phyloP scores from a whole-genome alignment of 1,139 yeast genomes.

The Arxiozyma slooffiae region DNA sequence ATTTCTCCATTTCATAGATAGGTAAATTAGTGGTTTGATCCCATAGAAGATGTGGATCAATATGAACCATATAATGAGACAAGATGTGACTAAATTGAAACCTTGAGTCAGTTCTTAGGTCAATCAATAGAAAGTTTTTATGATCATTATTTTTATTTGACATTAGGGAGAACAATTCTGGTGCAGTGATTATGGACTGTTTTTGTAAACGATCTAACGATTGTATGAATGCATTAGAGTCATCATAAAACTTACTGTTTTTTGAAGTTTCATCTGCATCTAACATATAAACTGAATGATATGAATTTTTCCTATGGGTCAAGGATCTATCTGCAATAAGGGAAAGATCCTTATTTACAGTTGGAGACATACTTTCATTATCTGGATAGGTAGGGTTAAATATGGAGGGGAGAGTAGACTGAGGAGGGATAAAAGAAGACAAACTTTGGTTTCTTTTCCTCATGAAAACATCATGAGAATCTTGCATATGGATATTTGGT shows the following conservation, averaged over 20 bases:
- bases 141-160: conserved; percentile 15
- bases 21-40: conserved; percentile 20
- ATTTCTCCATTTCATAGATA: conserved; percentile 32
- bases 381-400: neutral
- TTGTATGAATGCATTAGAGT: conserved; percentile 14
- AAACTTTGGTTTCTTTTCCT: conserved; percentile 1
- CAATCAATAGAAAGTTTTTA: conserved; percentile 39
- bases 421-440: neutral
- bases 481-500: neutral
- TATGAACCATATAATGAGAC: conserved; percentile 40
- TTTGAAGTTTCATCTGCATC: conserved; percentile 23
- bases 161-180: conserved; percentile 24
- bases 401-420: neutral
- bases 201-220: conserved; percentile 22
- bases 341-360: neutral
- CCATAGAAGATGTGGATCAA: conserved; percentile 46
- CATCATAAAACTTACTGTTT: conserved; percentile 11
- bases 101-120: conserved; percentile 43
- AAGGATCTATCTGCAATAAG: conserved; percentile 15
- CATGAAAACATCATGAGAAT: neutral
- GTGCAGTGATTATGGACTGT: conserved; percentile 27
- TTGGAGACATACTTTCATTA: neutral
- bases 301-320: conserved; percentile 31
- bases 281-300: conserved; percentile 31
- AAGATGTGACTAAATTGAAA: conserved; percentile 47